These are phyloP conservation scores for Setaria italica DNA, from an alignment of 202 grass and related monocot genomes.

Conservation along the genomic window DNA sequence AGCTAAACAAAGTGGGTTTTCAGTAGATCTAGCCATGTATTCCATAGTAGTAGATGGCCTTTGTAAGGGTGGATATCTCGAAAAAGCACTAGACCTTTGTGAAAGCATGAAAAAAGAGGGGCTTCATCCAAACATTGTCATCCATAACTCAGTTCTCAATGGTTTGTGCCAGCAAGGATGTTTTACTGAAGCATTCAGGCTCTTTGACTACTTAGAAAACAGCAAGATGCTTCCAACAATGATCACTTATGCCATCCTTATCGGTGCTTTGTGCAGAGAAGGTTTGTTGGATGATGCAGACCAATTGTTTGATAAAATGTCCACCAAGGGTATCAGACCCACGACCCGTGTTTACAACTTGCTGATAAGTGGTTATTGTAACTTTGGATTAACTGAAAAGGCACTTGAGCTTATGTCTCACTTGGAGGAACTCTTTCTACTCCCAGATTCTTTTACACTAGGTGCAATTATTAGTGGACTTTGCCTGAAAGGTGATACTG, in stretches of 20 bases:
- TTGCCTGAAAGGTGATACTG: slow-evolving; percentile 74
- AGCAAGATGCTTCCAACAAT: slow-evolving; percentile 61
- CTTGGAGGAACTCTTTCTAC: slow-evolving; percentile 60
- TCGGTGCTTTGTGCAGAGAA: slow-evolving; percentile 90
- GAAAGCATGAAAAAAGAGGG: slow-evolving; percentile 78
- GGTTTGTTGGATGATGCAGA: slow-evolving; percentile 83
- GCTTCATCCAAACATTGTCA: slow-evolving; percentile 67
- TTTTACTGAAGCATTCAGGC: slow-evolving; percentile 83
- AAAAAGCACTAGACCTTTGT: slow-evolving; percentile 84
- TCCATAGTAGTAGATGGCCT: slow-evolving; percentile 80
- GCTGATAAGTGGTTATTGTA: slow-evolving; percentile 83
- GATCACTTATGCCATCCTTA: slow-evolving; percentile 77
- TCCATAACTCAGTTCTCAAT: slow-evolving; percentile 82
- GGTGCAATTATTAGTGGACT: slow-evolving; percentile 75
- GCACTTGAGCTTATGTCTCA: slow-evolving; percentile 70
- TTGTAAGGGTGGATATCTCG: slow-evolving; percentile 83
- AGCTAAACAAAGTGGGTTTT: slow-evolving; percentile 61
- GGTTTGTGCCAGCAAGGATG: slow-evolving; percentile 88
- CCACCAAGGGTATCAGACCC: slow-evolving; percentile 69
- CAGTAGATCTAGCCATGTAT: slow-evolving; percentile 69
- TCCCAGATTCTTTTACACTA: slow-evolving; percentile 79
- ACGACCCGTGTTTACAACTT: slow-evolving; percentile 75
- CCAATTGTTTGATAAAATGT: slow-evolving; percentile 78
- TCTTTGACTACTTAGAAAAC: slow-evolving; percentile 83
- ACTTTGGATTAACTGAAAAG: slow-evolving; percentile 72